phyloP scores from a whole-genome alignment of 768 basidiomycete species.

The Chalciporus chontae region DNA sequence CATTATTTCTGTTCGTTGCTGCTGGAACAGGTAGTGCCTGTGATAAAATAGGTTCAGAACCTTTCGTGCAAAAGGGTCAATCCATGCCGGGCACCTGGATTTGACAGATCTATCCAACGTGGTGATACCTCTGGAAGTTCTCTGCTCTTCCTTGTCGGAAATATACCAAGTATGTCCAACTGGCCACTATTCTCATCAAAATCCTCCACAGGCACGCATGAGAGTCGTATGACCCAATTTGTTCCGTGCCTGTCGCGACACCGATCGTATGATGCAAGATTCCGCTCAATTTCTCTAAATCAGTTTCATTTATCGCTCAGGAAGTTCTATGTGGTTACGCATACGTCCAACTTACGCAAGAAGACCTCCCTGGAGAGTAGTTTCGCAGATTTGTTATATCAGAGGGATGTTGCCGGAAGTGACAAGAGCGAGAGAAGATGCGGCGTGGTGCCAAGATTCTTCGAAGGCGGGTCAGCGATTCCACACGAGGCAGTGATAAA shows the following conservation, averaged over 20 bases:
- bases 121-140: neutral
- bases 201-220: constrained; percentile 18
- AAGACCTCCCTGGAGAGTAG: constrained; percentile 4
- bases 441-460: neutral
- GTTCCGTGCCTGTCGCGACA: constrained; percentile 20
- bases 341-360: constrained; percentile 22
- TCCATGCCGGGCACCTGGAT: neutral
- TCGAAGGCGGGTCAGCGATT: neutral
- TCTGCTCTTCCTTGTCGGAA: constrained; percentile 11
- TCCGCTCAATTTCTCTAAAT: constrained; percentile 12
- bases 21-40: constrained; percentile 1
- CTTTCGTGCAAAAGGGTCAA: neutral
- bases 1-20: constrained; percentile 5
- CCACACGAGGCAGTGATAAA: neutral
- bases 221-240: no score
- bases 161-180: constrained; percentile 6
- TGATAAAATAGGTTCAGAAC: constrained; percentile 3
- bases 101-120: constrained; percentile 6
- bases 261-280: constrained; percentile 11
- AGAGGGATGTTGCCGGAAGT: neutral
- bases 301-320: constrained; percentile 25
- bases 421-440: neutral
- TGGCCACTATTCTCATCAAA: constrained; percentile 13
- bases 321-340: constrained; percentile 18
- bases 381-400: constrained; percentile 10